Conservation (phyloP, 257 asterid genomes). For the Solanum bulbocastanum region DNA sequence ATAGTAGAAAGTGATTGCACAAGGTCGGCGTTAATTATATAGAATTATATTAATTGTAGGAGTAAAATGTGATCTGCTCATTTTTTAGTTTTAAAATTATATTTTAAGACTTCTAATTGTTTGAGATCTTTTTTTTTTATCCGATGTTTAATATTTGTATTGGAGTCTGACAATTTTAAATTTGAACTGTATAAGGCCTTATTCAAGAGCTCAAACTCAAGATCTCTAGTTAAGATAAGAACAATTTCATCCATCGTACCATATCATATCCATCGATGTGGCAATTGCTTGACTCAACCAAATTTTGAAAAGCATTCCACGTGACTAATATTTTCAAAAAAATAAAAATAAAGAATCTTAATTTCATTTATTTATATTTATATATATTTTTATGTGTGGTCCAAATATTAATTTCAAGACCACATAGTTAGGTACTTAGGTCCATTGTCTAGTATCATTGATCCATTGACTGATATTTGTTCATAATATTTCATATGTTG, state of each 20-base stretch:
- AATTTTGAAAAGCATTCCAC: neutral
- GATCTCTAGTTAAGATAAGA: no score
- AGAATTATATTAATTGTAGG: neutral
- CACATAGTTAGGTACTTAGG: neutral
- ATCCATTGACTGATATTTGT: neutral
- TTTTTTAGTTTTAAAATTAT: neutral
- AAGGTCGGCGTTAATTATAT: neutral
- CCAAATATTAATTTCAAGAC: neutral
- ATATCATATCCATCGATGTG: no score
- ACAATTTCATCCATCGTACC: no score
- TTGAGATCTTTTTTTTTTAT: no score
- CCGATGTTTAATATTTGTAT: fast-evolving
- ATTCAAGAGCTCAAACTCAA: fast-evolving
- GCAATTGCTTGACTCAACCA: neutral
- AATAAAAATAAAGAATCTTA: neutral
- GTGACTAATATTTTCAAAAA: neutral
- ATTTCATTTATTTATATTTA: no score
- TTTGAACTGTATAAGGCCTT: no score
- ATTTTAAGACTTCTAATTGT: neutral
- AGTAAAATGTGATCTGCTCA: neutral
- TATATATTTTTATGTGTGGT: neutral
- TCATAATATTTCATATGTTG: neutral
- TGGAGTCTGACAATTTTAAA: no score
- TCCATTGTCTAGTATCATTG: no score
- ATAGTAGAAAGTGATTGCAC: neutral